Evolutionary conservation across 2,329 filamentous ascomycete genomes (phyloP), one percentile per base, ranked within the genome.

Genomic region (Chaetomiaceae sp.): DNA sequence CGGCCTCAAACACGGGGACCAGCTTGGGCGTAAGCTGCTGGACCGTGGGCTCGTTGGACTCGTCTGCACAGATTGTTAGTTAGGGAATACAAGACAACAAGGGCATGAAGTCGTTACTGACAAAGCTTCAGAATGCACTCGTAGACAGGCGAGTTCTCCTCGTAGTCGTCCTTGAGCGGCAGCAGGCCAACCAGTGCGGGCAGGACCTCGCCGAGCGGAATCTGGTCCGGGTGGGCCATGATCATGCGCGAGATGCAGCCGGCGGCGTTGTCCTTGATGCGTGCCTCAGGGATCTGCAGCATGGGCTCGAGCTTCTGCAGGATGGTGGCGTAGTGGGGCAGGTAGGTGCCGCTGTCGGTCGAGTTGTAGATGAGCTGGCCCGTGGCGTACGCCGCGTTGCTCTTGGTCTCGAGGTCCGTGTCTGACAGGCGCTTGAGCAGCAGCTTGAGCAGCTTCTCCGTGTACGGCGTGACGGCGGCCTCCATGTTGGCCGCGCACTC

Each of bases 121-220:
- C 49, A 52, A 54, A 97, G 78, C 67, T 86, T 83, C 66, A 87
- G 84, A 60, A 98, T 84, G 79, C 90, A 94, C 65, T 85, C 79
- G 70, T 85, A 98, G 50, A 97, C 83, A 8, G 93, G 89, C 60
- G 88, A 87, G 69, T 98, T 97, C 78, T 97, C 93, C 68, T 96
- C 89, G 59, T 80, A 97, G 66, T 97, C 93, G 63, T 95, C 90
- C 66, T 86, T 87, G 52, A 97, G 75, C 9, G 93, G 93, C 30
- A 97, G 78, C 22, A 90, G 77, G 51, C 79, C 78, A 47, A 94
- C 78, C 22, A 97, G 70, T 1, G 81, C 81, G 20, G 91, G 90
- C 1, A 98, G 78, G 17, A 95, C 87, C 50, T 95, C 83, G 32
- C 76, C 70, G 43, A 95, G 76, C 15, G 91, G 89, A 9, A 94